These are phyloP conservation scores for Boletus eberwhitei DNA, from an alignment of 768 basidiomycete genomes.

Conservation along the genomic window DNA sequence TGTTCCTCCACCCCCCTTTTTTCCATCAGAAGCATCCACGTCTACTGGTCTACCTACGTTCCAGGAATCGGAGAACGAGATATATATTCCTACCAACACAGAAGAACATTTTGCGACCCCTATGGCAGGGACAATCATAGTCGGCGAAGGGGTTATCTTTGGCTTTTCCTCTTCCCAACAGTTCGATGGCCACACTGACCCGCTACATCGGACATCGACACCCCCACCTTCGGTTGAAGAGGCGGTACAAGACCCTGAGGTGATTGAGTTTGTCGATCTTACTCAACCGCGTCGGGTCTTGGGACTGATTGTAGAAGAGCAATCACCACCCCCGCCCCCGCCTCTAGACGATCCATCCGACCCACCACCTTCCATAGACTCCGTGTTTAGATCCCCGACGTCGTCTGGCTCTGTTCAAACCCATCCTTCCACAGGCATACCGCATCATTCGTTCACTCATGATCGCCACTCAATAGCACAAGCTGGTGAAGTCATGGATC, in stretches of 20 bases:
- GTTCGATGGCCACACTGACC: conserved; percentile 78
- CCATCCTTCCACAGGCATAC: conserved; percentile 29
- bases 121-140: conserved; percentile 37
- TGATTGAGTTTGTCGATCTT: conserved; percentile 62
- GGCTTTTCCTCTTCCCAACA: conserved; percentile 70
- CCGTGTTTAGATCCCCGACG: conserved; percentile 52
- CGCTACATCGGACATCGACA: conserved; percentile 57
- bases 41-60: conserved; percentile 67
- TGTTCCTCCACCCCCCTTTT: conserved; percentile 65
- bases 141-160: conserved; percentile 75
- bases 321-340: conserved; percentile 74
- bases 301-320: conserved; percentile 51
- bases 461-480: conserved; percentile 33
- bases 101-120: conserved; percentile 39
- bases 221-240: conserved; percentile 78
- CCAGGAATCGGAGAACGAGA: conserved; percentile 75
- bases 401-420: conserved; percentile 18
- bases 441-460: conserved; percentile 28
- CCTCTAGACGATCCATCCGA: conserved; percentile 86
- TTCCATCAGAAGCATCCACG: conserved; percentile 55
- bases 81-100: conserved; percentile 51
- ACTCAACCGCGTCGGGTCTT: conserved; percentile 57
- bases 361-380: conserved; percentile 86
- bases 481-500: conserved; percentile 32
- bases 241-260: conserved; percentile 66